These are phyloP conservation scores for Pyrus pyrifolia DNA, from an alignment of 306 rosid species.

Conservation along the genomic window DNA sequence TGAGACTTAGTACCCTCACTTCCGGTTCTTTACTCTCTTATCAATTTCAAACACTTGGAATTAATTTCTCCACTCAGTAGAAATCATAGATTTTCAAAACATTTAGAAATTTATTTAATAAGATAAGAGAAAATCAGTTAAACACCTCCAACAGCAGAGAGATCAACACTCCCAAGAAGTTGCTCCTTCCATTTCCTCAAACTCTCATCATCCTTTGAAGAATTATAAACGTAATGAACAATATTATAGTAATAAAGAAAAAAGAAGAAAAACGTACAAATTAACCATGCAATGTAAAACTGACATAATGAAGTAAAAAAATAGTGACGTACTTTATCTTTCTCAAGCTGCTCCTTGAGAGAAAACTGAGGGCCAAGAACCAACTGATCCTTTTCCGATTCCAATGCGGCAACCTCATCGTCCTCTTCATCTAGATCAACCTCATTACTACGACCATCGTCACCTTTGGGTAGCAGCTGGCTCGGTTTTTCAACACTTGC, in stretches of 20 bases:
- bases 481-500: constrained; percentile 11
- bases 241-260: constrained; percentile 2
- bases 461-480: constrained; percentile 7
- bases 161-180: constrained; percentile 75
- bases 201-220: constrained; percentile 68
- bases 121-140: neutral
- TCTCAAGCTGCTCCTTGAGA: constrained; percentile 89
- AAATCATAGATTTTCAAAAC: neutral
- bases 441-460: constrained; percentile 15
- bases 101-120: neutral
- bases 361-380: constrained; percentile 77
- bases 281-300: neutral
- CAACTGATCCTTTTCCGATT: constrained; percentile 31
- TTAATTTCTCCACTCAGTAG: neutral
- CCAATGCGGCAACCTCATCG: constrained; percentile 31
- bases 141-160: constrained; percentile 70
- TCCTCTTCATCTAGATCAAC: constrained; percentile 42
- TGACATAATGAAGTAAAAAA: neutral
- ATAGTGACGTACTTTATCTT: constrained; percentile 51
- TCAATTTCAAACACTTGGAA: neutral
- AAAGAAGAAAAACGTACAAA: neutral
- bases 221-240: neutral
- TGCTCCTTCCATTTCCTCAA: constrained; percentile 90
- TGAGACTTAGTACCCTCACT: constrained; percentile 68
- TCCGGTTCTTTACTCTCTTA: constrained; percentile 77